These are phyloP conservation scores for Amaranthus hypochondriacus DNA, from an alignment of 148 eudicot genomes.

Conservation along the genomic window DNA sequence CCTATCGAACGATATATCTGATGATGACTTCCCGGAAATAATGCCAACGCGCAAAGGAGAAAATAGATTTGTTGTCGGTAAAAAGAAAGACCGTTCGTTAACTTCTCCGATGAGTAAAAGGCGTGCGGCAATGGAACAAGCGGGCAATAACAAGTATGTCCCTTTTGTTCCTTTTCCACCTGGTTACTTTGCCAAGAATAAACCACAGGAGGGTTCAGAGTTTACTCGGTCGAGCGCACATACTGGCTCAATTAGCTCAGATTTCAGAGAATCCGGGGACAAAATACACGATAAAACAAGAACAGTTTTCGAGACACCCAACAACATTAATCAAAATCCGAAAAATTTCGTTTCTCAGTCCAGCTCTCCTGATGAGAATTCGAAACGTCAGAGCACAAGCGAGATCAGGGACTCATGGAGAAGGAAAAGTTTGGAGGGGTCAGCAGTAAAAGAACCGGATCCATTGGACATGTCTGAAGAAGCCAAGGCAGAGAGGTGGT, in stretches of 20 bases:
- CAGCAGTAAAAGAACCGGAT: conserved; percentile 76
- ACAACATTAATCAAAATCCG: conserved; percentile 14
- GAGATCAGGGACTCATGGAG: conserved; percentile 39
- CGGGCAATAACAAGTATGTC: conserved; percentile 50
- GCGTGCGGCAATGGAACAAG: conserved; percentile 66
- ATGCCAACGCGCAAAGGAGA: conserved; percentile 87
- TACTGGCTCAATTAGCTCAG: not conserved
- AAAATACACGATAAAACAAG: conserved; percentile 9
- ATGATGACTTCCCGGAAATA: conserved; percentile 62
- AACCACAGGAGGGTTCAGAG: conserved; percentile 23
- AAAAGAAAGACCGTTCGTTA: conserved; percentile 77
- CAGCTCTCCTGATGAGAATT: conserved; percentile 6
- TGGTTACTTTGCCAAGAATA: conserved; percentile 58
- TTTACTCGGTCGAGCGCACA: conserved; percentile 24
- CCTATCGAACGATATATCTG: conserved; percentile 33
- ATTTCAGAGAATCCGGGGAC: conserved; percentile 17
- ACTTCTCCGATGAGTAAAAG: conserved; percentile 68
- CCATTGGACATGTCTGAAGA: conserved; percentile 99
- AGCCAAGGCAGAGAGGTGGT: conserved; percentile 94
- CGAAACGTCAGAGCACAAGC: conserved; percentile 17
- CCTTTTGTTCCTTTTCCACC: conserved; percentile 98
- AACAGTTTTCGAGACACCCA: conserved; percentile 5
- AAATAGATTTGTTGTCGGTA: conserved; percentile 63
- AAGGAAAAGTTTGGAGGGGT: conserved; percentile 90
- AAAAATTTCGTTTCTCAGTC: conserved; percentile 12